Conservation (phyloP, 208 protist genomes). For the Wallacemonas sp. region DNA sequence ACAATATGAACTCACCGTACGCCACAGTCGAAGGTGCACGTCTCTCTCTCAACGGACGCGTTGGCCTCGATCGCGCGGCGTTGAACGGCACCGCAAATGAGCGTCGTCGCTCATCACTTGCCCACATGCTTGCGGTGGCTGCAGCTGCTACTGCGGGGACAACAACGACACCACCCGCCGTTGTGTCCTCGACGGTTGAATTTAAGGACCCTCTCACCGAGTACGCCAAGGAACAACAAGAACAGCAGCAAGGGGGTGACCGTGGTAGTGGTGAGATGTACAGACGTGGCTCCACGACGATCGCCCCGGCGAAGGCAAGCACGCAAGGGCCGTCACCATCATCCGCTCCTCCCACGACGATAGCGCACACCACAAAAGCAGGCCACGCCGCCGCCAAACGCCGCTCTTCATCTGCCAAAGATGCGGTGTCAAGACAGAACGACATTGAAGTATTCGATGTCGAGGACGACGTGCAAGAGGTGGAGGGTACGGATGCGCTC, state of each 20-base stretch:
- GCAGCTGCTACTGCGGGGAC: not conserved
- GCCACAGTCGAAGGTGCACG: not conserved
- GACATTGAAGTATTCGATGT: constrained; percentile 4
- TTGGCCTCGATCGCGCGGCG: not conserved
- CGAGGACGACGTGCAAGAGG: not conserved
- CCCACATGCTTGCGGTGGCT: not conserved
- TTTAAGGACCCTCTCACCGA: constrained; percentile 6
- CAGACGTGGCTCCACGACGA: not conserved
- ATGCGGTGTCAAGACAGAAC: not conserved
- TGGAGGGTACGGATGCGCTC: not conserved
- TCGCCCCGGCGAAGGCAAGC: no score
- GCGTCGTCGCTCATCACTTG: not conserved
- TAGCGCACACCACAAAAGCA: not conserved
- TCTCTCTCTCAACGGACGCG: not conserved
- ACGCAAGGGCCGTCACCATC: not conserved
- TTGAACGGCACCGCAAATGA: not conserved
- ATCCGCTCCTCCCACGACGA: not conserved
- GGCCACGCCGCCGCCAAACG: no score
- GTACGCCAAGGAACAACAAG: no score
- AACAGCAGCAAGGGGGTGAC: not conserved
- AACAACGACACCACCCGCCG: not conserved
- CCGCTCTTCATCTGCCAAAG: not conserved
- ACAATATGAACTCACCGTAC: not conserved
- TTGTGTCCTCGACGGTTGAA: constrained; percentile 1
- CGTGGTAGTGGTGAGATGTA: not conserved